Base-by-base conservation (phyloP, 495 filamentous ascomycete genomes). In the Pseudevernia furfuracea region DNA sequence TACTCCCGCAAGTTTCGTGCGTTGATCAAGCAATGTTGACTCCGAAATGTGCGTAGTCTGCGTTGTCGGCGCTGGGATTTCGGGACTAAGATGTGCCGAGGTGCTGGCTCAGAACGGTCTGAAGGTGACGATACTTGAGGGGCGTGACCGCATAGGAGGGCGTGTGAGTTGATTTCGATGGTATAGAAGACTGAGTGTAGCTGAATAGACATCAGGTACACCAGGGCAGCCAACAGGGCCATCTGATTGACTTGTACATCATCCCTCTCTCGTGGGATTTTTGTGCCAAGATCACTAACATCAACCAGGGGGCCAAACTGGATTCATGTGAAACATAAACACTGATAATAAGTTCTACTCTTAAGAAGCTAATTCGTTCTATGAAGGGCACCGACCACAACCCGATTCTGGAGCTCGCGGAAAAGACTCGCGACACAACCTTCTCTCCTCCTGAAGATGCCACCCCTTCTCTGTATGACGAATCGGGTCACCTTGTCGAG, bases 21-120 rank as follows among this genome's bases (percentile, higher is more conserved):
- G 25, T 53, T 32, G 25, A 32, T 14, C 1, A 30, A 3, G 14
- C 25, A 15, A 32, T 53, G 49, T 28, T 53, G 28, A 53, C 28
- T 53, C 14, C 1, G 4, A 17, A 32, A 6, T 53, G 5, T 19
- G 15, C 28, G 15, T 53, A 53, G 75, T 97, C 34, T 88, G 88
- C 19, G 76, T 98, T 23, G 81, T 98, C 58, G 94, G 94, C 21
- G 93, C 90, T 44, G 94, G 94, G 34, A 71, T 96, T 28, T 82
- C 94, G n/a, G 94, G 93, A 23, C 76, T 98, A 36, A 80, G 91
- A 66, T 94, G 91, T 70, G 90, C 93, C 14, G 89, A 96, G 70
- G 78, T 95, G 32, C 81, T 97, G 5, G 74, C 90, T 25, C 83
- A 89, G 60, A 83, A 89, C 73, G 92, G 91, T 19, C 88, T 88